A percentile compares a stretch with the other conserved stretches of the same genome.
phyloP scores from a whole-genome alignment of 1,284 basidiomycete species.

The Binderoboletus segoi region DNA sequence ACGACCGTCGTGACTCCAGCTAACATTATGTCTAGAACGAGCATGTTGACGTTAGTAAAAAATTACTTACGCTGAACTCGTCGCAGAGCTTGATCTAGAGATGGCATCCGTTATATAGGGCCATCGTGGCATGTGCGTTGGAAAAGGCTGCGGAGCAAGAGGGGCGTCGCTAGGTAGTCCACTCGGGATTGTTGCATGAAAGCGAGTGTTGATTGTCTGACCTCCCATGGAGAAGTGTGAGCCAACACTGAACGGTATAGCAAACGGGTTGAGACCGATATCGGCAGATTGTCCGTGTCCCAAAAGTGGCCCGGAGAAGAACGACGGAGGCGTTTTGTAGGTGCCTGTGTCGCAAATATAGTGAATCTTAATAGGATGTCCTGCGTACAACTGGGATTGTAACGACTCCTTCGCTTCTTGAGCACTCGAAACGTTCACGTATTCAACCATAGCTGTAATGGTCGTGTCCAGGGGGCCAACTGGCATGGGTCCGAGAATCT shows the following conservation, averaged over 20 bases:
- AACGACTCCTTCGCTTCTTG: conserved; percentile 63
- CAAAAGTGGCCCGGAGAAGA: conserved; percentile 8
- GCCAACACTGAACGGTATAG: conserved; percentile 32
- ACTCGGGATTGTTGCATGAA: conserved; percentile 6
- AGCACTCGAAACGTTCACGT: conserved; percentile 52
- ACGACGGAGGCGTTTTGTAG: conserved; percentile 19
- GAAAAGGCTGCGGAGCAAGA: conserved; percentile 35
- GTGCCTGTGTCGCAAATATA: conserved; percentile 39
- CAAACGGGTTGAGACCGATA: conserved; percentile 37
- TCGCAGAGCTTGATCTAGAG: conserved; percentile 37
- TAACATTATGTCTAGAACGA: conserved; percentile 15
- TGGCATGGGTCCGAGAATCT: conserved; percentile 39
- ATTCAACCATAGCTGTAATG: conserved; percentile 64
- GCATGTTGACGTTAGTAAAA: background rate
- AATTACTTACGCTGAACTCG: conserved; percentile 39
- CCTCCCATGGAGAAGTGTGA: conserved; percentile 10
- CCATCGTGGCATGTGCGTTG: conserved; percentile 20
- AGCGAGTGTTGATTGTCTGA: conserved; percentile 10
- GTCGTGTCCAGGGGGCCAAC: conserved; percentile 40
- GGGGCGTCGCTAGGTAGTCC: conserved; percentile 27
- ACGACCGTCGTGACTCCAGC: conserved; percentile 36
- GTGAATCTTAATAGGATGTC: conserved; percentile 48
- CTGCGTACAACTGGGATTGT: conserved; percentile 61
- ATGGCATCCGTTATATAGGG: conserved; percentile 27
- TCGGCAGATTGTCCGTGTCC: conserved; percentile 24